Evolutionary conservation across 2,329 filamentous ascomycete genomes (phyloP).

Genomic region (Achaetomium macrosporum): DNA sequence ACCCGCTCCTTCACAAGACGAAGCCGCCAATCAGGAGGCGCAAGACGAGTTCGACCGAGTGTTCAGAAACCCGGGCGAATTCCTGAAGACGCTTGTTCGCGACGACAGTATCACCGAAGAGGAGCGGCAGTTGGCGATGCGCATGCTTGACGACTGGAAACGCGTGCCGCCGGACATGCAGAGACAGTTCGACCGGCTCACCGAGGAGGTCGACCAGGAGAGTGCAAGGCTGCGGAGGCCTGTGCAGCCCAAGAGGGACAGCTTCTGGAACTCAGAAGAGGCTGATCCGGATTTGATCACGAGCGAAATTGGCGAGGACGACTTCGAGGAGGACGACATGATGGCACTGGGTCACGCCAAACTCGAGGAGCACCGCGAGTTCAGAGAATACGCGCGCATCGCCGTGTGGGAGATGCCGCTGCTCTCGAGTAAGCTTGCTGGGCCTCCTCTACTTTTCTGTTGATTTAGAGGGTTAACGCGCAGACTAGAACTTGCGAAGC

Average conservation of each 20-base stretch:
- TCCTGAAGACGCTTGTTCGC: conserved; percentile 10
- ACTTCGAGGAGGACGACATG: conserved; percentile 78
- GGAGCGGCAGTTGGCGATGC: conserved; percentile 15
- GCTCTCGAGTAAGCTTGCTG: conserved; percentile 62
- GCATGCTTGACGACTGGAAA: conserved; percentile 20
- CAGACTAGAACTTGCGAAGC: conserved; percentile 67
- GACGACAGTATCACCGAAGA: conserved; percentile 23
- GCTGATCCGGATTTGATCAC: conserved; percentile 41
- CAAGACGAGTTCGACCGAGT: conserved; percentile 10
- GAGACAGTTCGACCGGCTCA: conserved; percentile 16
- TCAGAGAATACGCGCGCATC: conserved; percentile 80
- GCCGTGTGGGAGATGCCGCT: conserved; percentile 95
- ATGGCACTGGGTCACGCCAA: conserved; percentile 77
- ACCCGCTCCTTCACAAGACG: conserved; percentile 9
- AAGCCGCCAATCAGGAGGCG: neutral
- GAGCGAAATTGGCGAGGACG: conserved; percentile 51
- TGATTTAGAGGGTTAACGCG: conserved; percentile 14
- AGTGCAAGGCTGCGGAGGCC: conserved; percentile 24
- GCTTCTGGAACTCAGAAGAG: conserved; percentile 48
- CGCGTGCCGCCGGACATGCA: conserved; percentile 12
- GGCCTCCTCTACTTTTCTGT: neutral
- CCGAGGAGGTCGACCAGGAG: conserved; percentile 18
- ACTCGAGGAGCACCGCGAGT: conserved; percentile 80
- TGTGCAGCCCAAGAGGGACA: conserved; percentile 28
- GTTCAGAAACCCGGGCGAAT: conserved; percentile 18